Evolutionary conservation across 257 asterid species (phyloP).

Genomic region (Gentiana dahurica): DNA sequence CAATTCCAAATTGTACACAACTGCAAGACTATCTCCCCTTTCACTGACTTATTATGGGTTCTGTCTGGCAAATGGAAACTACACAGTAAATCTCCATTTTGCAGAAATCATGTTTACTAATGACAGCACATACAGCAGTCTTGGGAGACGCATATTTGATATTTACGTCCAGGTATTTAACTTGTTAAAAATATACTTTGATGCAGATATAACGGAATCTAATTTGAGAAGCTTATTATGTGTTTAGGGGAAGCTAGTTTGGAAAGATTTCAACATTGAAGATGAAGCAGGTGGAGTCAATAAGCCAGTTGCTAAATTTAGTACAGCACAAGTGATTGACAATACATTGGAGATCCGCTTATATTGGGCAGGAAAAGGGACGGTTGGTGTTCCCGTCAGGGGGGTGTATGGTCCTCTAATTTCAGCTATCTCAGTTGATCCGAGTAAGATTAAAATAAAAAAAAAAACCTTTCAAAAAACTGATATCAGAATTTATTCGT

Average conservation of each 20-base stretch:
- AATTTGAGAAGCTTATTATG: neutral
- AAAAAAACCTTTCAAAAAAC: too few relatives aligned
- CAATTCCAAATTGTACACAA: conserved; percentile 10
- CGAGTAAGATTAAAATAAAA: conserved; percentile 13
- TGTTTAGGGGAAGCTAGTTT: conserved; percentile 47
- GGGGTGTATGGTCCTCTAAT: conserved; percentile 24
- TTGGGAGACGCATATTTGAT: conserved; percentile 68
- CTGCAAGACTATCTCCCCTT: conserved; percentile 17
- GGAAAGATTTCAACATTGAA: conserved; percentile 67
- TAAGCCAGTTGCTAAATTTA: conserved; percentile 25
- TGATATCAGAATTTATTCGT: too few relatives aligned
- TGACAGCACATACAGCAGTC: conserved; percentile 39
- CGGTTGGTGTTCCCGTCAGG: conserved; percentile 39
- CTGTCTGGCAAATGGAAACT: too few relatives aligned
- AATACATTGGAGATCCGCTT: conserved; percentile 54
- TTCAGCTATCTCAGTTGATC: conserved; percentile 24
- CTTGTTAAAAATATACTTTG: too few relatives aligned
- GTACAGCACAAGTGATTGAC: conserved; percentile 43
- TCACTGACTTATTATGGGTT: too few relatives aligned
- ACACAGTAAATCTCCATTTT: conserved; percentile 47
- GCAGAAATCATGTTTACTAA: conserved; percentile 59
- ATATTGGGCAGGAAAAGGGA: conserved; percentile 93
- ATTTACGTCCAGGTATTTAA: conserved; percentile 54
- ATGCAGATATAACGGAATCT: neutral
- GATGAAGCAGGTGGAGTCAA: conserved; percentile 70